Evolutionary conservation across 2,329 filamentous ascomycete genomes (phyloP).

Genomic region (Phyllosticta capitalensis): DNA sequence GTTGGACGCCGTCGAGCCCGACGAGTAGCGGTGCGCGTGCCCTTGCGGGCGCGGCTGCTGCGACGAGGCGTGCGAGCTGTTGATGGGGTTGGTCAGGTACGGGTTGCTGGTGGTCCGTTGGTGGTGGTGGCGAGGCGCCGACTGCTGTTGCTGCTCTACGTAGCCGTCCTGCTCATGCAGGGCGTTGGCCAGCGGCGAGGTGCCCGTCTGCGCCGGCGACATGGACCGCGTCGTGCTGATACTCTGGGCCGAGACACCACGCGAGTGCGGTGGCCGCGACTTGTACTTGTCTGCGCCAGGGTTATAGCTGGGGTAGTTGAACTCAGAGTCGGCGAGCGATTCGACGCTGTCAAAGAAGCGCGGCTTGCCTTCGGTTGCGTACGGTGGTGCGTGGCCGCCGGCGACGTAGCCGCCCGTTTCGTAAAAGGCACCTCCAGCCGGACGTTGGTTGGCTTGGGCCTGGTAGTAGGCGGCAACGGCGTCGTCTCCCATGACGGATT

Average conservation of each 20-base stretch:
- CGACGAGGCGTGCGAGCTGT: not conserved
- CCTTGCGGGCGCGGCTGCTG: not conserved
- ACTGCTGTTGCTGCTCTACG: not conserved
- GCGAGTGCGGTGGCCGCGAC: constrained; percentile 17
- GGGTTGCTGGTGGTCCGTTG: not conserved
- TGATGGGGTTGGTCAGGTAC: not conserved
- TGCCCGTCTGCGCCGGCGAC: not conserved
- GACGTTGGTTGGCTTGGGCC: constrained; percentile 44
- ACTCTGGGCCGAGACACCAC: constrained; percentile 18
- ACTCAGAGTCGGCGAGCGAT: constrained; percentile 27
- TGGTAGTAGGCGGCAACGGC: constrained; percentile 65
- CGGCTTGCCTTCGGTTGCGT: constrained; percentile 21
- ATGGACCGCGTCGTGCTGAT: constrained; percentile 1
- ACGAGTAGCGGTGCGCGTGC: not conserved
- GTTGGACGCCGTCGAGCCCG: not conserved
- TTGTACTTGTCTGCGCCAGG: constrained; percentile 13
- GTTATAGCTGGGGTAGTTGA: constrained; percentile 12
- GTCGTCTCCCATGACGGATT: constrained; percentile 70
- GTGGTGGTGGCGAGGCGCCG: not conserved
- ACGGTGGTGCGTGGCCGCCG: constrained; percentile 14
- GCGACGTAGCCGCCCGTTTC: constrained; percentile 17
- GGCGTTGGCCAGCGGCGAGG: constrained; percentile 1
- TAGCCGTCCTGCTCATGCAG: not conserved
- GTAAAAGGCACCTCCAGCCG: constrained; percentile 35
- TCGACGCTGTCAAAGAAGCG: constrained; percentile 26